Percentiles rank a stretch among this genome's conserved stretches.
Evolutionary conservation across 1,139 yeast genomes (phyloP).

Genomic region (Hyphopichia fennica): DNA sequence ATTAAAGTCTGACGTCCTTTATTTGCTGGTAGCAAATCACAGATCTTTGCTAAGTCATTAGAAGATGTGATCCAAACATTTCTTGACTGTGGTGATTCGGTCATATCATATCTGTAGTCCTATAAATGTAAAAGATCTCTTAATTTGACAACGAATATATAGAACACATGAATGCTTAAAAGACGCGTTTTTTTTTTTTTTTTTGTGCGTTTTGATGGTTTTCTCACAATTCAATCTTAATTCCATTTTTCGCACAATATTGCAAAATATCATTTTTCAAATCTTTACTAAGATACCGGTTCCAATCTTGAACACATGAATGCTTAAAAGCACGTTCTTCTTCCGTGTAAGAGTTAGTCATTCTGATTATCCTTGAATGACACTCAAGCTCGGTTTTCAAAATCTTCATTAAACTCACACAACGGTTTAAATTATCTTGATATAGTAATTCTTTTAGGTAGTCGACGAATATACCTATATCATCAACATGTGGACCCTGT

Average conservation of each 20-base stretch:
- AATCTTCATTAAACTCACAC: conserved; percentile 19
- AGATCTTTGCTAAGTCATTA: conserved; percentile 19
- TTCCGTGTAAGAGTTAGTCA: background rate
- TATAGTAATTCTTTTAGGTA: conserved; percentile 22
- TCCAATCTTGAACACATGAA: conserved; percentile 3
- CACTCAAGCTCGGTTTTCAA: conserved; percentile 16
- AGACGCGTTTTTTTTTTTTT: conserved; percentile 1
- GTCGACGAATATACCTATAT: conserved; percentile 38
- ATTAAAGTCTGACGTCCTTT: conserved; percentile 50
- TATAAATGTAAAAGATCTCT: too few relatives aligned
- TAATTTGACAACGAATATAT: too few relatives aligned
- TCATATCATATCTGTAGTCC: background rate
- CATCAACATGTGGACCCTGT: conserved; percentile 62
- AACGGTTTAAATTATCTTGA: conserved; percentile 19
- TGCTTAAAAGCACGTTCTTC: background rate
- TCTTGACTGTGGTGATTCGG: conserved; percentile 6
- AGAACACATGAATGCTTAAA: too few relatives aligned
- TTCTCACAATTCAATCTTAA: background rate
- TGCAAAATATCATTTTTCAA: background rate
- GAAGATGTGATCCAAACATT: conserved; percentile 23
- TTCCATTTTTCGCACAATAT: conserved; percentile 6
- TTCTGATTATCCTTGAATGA: conserved; percentile 12
- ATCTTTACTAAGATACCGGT: background rate
- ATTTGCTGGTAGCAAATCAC: conserved; percentile 55
- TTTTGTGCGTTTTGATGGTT: background rate